Base-by-base conservation (phyloP, 768 basidiomycete genomes). In the Pleurotus salmoneostramineus region DNA sequence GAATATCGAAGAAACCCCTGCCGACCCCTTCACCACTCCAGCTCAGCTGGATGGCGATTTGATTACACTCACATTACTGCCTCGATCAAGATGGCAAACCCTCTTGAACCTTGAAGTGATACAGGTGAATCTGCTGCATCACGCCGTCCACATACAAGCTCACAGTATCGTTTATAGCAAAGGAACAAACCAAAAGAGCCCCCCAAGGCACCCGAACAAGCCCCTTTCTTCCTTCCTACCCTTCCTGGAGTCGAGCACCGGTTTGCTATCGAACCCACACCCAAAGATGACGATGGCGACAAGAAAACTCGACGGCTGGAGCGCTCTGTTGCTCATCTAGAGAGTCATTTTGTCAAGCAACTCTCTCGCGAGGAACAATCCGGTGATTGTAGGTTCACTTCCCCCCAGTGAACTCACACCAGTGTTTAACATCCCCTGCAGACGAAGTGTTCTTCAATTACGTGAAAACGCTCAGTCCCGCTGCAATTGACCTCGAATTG, bases 141-240 rank as follows among this genome's bases (percentile, higher is more conserved):
- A 27, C 3, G 50, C 8, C 43, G 27, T 46, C 35, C 37, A 6
- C 32, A 33, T 60, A 50, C 36, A 14, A n/a, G 33, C 48, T 34
- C 44, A 12, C 51, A 49, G 7, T 7, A 34, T 47, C 40, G 47
- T 55, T 8, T 47, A 43, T 60, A 96, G 89, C 89, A 91, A 81
- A 87, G 97, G 56, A 98, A 98, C 70, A 97, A 95, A 77, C 95
- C 97, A 10, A 94, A 90, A 71, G 95, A 97, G 61, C 84, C 95
- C 0, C 94, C 95, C 5, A 98, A 98, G 71, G 90, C 88, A 27
- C 93, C 93, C 10, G 96, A 98, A 72, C 83, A 93, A 59, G 96
- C 95, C 1, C 97, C 97, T 0, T 99, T 99, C 78, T 99, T 98
- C 79, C 76, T 99, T 12, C 97, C 96, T 17, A 93, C 95, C 0